These are phyloP conservation scores for Allantophomopsis cytisporea DNA, from an alignment of 2,329 filamentous ascomycete genomes.

Conservation along the genomic window DNA sequence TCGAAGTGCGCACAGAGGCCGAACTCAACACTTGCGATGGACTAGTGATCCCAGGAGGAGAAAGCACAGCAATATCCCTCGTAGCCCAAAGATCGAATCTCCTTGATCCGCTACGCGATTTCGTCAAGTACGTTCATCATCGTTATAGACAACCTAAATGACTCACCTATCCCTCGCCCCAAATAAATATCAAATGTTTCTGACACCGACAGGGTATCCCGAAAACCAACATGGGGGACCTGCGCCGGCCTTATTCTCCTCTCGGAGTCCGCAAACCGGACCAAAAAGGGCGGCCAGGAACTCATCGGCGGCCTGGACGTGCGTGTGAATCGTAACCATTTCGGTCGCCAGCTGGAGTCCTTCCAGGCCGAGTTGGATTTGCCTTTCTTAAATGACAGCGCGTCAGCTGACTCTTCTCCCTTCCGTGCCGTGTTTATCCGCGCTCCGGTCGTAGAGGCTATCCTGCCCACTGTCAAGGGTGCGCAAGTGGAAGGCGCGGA, in stretches of 20 bases:
- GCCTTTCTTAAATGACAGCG: conserved; percentile 42
- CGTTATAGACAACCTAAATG: neutral
- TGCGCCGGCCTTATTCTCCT: conserved; percentile 91
- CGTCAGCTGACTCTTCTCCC: conserved; percentile 21
- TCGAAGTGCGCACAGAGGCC: conserved; percentile 65
- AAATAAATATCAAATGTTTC: too few species aligned
- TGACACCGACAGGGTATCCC: conserved; percentile 38
- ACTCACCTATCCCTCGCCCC: neutral
- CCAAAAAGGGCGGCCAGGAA: conserved; percentile 84
- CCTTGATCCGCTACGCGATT: conserved; percentile 72
- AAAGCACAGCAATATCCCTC: conserved; percentile 86
- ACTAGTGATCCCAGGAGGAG: conserved; percentile 83
- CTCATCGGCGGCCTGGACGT: conserved; percentile 87
- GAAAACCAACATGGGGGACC: conserved; percentile 87
- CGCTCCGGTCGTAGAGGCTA: conserved; percentile 80
- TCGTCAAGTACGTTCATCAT: conserved; percentile 61
- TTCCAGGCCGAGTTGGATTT: conserved; percentile 68
- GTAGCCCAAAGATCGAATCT: conserved; percentile 72
- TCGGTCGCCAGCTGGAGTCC: conserved; percentile 84
- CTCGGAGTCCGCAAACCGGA: conserved; percentile 73
- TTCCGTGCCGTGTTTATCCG: conserved; percentile 88
- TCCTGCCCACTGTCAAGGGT: conserved; percentile 34
- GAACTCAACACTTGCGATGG: conserved; percentile 66
- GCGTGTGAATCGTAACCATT: conserved; percentile 85
- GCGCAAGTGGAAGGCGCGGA: conserved; percentile 28